Evolutionary conservation across 2,329 filamentous ascomycete genomes (phyloP).

Genomic region (Arthrobotrys pseudoclavata): DNA sequence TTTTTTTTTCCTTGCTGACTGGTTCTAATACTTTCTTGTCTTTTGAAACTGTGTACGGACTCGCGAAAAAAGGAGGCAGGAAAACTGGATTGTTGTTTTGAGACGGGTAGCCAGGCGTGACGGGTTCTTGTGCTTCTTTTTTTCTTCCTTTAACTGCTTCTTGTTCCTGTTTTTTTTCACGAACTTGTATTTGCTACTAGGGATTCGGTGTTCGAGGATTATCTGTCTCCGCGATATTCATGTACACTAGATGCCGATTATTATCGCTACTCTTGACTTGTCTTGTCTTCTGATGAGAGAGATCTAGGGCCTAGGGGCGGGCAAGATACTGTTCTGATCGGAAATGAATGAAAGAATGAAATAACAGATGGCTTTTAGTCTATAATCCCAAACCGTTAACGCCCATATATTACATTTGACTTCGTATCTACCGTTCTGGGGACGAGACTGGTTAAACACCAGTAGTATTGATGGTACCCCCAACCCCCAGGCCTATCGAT

Average conservation of each 20-base stretch:
- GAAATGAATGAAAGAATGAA: conserved; percentile 2
- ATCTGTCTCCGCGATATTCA: conserved; percentile 15
- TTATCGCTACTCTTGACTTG: not conserved
- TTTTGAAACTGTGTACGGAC: conserved; percentile 4
- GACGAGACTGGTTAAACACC: no score
- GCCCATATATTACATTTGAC: conserved; percentile 8
- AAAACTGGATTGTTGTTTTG: conserved; percentile 7
- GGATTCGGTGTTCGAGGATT: conserved; percentile 6
- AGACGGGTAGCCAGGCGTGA: conserved; percentile 21
- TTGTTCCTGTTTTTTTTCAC: not conserved
- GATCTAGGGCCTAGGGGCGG: no score
- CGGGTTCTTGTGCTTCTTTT: conserved; percentile 11
- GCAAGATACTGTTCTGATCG: not conserved
- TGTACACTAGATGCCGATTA: conserved; percentile 15
- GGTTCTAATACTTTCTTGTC: conserved; percentile 12
- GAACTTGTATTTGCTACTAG: conserved; percentile 5
- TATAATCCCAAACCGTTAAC: conserved; percentile 15
- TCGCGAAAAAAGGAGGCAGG: not conserved
- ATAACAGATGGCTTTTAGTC: conserved; percentile 19
- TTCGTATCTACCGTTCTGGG: not conserved
- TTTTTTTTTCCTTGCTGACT: not conserved
- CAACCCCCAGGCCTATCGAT: not conserved
- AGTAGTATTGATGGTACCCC: not conserved
- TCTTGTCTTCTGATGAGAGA: not conserved
- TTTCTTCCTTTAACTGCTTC: not conserved